Base-by-base conservation (phyloP, 345 rosid genomes). In the Eucalyptus marginata region DNA sequence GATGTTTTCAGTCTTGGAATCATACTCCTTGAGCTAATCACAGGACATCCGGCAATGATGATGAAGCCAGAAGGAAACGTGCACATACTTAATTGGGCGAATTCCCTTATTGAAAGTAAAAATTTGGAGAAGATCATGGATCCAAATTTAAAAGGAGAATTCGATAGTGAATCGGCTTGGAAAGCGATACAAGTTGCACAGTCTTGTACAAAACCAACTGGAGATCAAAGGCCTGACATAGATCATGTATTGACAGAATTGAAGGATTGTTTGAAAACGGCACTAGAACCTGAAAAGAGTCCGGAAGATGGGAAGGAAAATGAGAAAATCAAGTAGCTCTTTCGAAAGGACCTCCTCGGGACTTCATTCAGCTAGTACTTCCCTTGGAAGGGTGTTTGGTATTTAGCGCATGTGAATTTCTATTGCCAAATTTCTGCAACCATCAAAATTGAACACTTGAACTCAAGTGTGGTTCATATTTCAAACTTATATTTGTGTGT, bases 1-100 rank as follows among this genome's bases (percentile, higher is more conserved):
- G 96, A 95, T 86, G 94, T 94, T 16, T 94, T 90, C 89, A 92
- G 94, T 51, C 94, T 94, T 14, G 94, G 95, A 36, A 89, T 94
- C 43, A 92, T 94, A 58, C 91, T 94, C 43, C 51, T 94, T 11
- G 95, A 94, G 91, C 66, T 94, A 80, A 91, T 94, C 54, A 94
- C 95, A 7, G 95, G 96, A 12, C 79, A 50, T 88, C 89, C 92
- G 31, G 93, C 93, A 13, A 88, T 94, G 10, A 90, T 92, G 87
- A 90, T 49, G 87, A 90, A 90, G 13, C 81, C 68, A 11, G 90
- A 88, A 27, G 81, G 89, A 64, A 89, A 89, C 49, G 87, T 87
- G 44, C 92, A 92, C 86, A 91, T 94, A 71, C 89, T 91, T 47
- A 84, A 89, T 3, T 93, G 95, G 94, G 93, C 91, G 56, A 87